Evolutionary conservation across 2,329 filamentous ascomycete genomes (phyloP).

Genomic region (Aspergillus hortae): DNA sequence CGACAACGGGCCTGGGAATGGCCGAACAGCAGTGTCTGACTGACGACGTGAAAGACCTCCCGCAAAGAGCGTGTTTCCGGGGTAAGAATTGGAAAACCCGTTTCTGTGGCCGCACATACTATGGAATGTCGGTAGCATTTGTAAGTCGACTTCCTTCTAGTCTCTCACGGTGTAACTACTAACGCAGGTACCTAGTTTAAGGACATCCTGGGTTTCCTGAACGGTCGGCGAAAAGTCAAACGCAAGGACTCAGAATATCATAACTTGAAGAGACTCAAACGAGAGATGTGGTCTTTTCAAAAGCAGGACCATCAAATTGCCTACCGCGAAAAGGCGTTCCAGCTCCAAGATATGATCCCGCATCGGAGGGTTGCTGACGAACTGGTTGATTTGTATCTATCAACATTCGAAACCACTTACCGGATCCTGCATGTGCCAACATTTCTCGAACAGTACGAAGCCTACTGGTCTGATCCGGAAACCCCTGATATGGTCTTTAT

Average conservation of each 20-base stretch:
- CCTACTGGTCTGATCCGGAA: slow-evolving; percentile 48
- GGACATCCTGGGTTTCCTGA: slow-evolving; percentile 25
- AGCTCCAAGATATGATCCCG: slow-evolving; percentile 44
- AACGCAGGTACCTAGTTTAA: slow-evolving; percentile 20
- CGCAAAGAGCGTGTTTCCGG: slow-evolving; percentile 25
- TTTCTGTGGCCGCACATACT: slow-evolving; percentile 31
- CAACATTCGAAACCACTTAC: slow-evolving; percentile 55
- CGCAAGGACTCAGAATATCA: slow-evolving; percentile 19
- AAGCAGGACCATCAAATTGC: slow-evolving; percentile 25
- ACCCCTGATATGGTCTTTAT: slow-evolving; percentile 47
- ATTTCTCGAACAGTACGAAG: slow-evolving; percentile 55
- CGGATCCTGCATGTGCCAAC: slow-evolving; percentile 57
- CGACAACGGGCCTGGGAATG: slow-evolving; percentile 10
- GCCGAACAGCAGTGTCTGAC: slow-evolving; percentile 19
- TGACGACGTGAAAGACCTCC: slow-evolving; percentile 25
- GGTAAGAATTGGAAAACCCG: slow-evolving; percentile 28
- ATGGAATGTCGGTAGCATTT: slow-evolving; percentile 28
- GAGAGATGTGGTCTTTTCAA: slow-evolving; percentile 26
- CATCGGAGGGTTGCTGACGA: slow-evolving; percentile 44
- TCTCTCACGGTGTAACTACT: slow-evolving; percentile 1
- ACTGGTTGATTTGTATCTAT: slow-evolving; percentile 53
- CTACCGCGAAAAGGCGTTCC: slow-evolving; percentile 28
- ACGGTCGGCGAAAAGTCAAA: slow-evolving; percentile 17
- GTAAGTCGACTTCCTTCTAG: slow-evolving; percentile 16
- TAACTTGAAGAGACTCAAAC: slow-evolving; percentile 28